Evolutionary conservation across 2,329 filamentous ascomycete species (phyloP).

Genomic region (Ceratocystis variospora): DNA sequence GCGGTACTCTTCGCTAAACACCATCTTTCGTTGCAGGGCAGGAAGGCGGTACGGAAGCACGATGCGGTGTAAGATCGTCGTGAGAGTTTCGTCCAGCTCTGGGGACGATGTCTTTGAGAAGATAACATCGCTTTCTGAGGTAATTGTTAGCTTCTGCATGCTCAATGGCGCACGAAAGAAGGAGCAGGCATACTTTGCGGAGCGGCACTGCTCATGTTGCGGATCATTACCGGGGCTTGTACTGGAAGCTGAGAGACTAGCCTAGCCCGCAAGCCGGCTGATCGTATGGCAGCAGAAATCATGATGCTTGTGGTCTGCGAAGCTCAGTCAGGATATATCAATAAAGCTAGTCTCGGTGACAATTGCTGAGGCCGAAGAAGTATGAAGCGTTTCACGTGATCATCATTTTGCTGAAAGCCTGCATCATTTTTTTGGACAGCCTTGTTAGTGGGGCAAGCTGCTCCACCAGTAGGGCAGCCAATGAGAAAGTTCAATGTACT

Average conservation of each 20-base stretch:
- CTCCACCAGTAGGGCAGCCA: slow-evolving; percentile 13
- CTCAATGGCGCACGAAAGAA: not conserved
- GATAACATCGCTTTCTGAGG: slow-evolving; percentile 25
- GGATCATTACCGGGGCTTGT: slow-evolving; percentile 7
- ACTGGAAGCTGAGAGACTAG: not conserved
- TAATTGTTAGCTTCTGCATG: not conserved
- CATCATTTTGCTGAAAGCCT: not conserved
- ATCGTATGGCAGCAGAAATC: slow-evolving; percentile 8
- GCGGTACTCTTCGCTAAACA: slow-evolving; percentile 36
- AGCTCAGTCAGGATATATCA: not conserved
- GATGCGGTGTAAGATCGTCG: slow-evolving; percentile 41
- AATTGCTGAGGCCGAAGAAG: not conserved
- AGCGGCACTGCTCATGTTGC: slow-evolving; percentile 8
- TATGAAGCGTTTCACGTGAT: slow-evolving; percentile 11
- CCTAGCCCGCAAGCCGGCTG: slow-evolving; percentile 8
- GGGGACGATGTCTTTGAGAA: slow-evolving; percentile 40
- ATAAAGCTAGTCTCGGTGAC: not conserved
- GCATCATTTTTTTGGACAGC: slow-evolving; percentile 5
- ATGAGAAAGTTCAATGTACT: not conserved
- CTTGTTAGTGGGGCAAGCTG: not conserved
- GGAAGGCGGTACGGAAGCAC: slow-evolving; percentile 49
- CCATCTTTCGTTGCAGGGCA: slow-evolving; percentile 36
- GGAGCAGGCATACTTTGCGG: slow-evolving; percentile 11
- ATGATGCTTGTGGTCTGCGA: not conserved
- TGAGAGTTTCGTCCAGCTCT: slow-evolving; percentile 41